These are phyloP conservation scores for Hevea brasiliensis DNA, from an alignment of 345 rosid species.

Conservation along the genomic window DNA sequence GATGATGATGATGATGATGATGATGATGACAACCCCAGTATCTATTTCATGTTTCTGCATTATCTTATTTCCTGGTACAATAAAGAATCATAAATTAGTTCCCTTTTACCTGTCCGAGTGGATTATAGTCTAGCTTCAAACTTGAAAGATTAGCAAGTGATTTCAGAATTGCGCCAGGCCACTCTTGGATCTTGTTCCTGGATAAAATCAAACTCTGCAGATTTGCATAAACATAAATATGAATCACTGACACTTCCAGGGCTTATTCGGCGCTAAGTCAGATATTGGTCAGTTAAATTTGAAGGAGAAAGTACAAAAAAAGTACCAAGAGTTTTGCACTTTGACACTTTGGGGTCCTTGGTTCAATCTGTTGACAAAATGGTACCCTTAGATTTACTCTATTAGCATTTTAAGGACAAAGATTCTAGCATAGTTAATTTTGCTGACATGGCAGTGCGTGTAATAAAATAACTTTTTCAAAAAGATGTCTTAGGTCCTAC, in stretches of 20 bases:
- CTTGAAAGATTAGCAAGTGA: slow-evolving; percentile 64
- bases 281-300: not conserved
- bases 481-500: no score
- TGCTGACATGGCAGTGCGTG: no score
- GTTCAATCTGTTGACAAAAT: no score
- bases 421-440: no score
- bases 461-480: no score
- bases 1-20: not conserved
- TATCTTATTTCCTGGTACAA: not conserved
- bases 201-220: slow-evolving; percentile 75
- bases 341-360: no score
- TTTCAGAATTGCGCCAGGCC: slow-evolving; percentile 72
- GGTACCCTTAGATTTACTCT: no score
- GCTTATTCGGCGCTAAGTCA: not conserved
- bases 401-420: no score
- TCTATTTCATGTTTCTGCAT: slow-evolving; percentile 3
- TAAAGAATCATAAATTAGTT: slow-evolving; percentile 13
- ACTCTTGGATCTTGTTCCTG: slow-evolving; percentile 71
- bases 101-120: slow-evolving; percentile 59
- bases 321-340: no score
- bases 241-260: not conserved
- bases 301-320: no score
- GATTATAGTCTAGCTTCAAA: slow-evolving; percentile 83
- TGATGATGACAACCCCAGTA: not conserved
- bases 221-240: slow-evolving; percentile 18